Evolutionary conservation across 1,139 yeast genomes (phyloP).

Genomic region (Hanseniaspora gamundiae): DNA sequence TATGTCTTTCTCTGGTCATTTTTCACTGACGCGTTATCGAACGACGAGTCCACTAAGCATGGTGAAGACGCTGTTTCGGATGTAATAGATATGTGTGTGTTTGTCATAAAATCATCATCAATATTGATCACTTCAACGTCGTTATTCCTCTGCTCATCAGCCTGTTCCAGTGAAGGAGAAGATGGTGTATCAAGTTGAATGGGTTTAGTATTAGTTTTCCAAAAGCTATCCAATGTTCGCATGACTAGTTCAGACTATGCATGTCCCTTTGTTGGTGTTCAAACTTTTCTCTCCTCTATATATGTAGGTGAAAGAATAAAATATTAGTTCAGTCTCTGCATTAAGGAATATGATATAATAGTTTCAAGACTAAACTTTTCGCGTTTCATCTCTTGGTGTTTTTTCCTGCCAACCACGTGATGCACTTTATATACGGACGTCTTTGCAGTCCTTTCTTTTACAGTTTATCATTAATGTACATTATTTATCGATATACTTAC

Average conservation of each 20-base stretch:
- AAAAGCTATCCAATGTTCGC: slow-evolving; percentile 4
- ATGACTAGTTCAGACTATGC: not conserved
- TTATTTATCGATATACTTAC: not conserved
- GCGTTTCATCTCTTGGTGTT: no score
- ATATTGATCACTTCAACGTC: slow-evolving; percentile 1
- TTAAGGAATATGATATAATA: no score
- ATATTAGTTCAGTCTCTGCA: no score
- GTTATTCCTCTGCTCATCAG: not conserved
- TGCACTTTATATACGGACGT: no score
- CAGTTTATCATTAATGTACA: no score
- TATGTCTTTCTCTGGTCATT: not conserved
- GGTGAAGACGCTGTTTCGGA: not conserved
- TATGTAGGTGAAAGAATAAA: no score
- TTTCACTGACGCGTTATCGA: not conserved
- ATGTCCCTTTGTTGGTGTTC: no score
- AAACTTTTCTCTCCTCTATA: no score
- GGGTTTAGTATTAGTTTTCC: slow-evolving; percentile 1
- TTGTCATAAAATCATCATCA: not conserved
- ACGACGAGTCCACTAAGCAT: not conserved
- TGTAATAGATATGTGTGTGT: not conserved
- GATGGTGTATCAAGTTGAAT: not conserved
- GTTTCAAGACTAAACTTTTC: no score
- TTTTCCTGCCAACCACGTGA: no score
- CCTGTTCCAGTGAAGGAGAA: not conserved
- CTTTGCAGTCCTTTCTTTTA: no score